These are phyloP conservation scores for apple (Malus domestica) DNA, from an alignment of 306 rosid species.

Conservation along the genomic window DNA sequence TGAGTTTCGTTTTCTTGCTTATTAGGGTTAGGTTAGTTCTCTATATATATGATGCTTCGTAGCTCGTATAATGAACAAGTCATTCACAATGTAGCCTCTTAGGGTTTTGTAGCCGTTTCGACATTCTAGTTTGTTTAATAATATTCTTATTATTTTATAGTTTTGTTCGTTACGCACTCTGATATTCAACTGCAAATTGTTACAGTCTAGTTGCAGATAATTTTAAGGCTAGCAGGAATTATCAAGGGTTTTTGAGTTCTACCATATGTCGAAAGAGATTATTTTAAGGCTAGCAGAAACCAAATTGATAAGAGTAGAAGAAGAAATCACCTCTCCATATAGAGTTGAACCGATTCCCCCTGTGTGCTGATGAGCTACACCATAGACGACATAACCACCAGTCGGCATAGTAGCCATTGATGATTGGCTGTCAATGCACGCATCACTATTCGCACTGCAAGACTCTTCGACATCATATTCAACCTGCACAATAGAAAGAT, in stretches of 20 bases:
- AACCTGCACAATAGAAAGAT: constrained; percentile 22
- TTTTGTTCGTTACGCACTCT: too few species aligned
- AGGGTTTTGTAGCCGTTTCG: too few species aligned
- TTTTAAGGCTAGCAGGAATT: not conserved
- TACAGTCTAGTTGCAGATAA: too few species aligned
- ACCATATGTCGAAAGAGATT: not conserved
- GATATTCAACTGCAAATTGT: too few species aligned
- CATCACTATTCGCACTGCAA: constrained; percentile 21
- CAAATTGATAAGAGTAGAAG: not conserved
- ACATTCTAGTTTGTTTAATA: too few species aligned
- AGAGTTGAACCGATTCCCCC: constrained; percentile 53
- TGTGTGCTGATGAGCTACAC: constrained; percentile 75
- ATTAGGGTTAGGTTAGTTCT: too few species aligned
- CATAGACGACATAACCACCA: constrained; percentile 61
- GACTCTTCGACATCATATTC: constrained; percentile 54
- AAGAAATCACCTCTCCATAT: constrained; percentile 51
- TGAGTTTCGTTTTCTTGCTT: too few species aligned
- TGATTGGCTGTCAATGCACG: constrained; percentile 27
- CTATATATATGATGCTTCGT: too few species aligned
- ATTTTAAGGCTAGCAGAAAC: not conserved
- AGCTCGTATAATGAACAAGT: too few species aligned
- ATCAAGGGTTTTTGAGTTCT: not conserved
- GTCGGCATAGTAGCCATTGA: constrained; percentile 27
- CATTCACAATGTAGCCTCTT: too few species aligned
- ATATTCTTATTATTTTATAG: too few species aligned